phyloP scores from a whole-genome alignment of 2,329 filamentous ascomycete genomes.

The Epichloe glyceriae region DNA sequence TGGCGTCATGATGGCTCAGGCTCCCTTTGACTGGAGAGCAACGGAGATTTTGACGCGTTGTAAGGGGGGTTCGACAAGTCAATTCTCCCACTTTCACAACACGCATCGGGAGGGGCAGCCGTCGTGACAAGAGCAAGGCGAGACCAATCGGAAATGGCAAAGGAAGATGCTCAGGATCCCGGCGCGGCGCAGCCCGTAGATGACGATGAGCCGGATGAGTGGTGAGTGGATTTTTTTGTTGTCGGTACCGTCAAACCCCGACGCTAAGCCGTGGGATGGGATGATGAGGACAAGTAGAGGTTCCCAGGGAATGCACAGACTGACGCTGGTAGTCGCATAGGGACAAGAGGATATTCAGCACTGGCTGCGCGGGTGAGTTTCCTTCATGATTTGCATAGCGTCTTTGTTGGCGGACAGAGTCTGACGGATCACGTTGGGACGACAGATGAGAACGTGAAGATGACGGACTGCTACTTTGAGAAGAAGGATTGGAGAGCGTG shows the following conservation, averaged over 20 bases:
- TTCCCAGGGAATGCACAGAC: neutral
- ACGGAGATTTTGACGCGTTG: too few relatives aligned
- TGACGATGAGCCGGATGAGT: constrained; percentile 84
- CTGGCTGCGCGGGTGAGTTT: constrained; percentile 69
- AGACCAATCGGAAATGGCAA: constrained; percentile 27
- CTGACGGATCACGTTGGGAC: neutral
- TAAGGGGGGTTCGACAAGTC: too few relatives aligned
- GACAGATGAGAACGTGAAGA: constrained; percentile 69
- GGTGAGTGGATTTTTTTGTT: constrained; percentile 41
- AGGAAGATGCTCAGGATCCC: constrained; percentile 33
- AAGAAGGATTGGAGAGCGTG: constrained; percentile 94
- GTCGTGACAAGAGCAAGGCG: neutral
- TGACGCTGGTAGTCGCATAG: constrained; percentile 31
- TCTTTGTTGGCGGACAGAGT: neutral
- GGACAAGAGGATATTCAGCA: constrained; percentile 97
- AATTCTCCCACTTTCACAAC: constrained; percentile 3
- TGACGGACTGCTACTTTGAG: constrained; percentile 93
- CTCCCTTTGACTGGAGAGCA: too few relatives aligned
- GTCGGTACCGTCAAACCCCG: constrained; percentile 8
- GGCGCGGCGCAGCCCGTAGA: constrained; percentile 24
- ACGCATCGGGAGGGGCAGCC: neutral
- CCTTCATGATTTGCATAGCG: neutral
- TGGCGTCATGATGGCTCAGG: constrained; percentile 38
- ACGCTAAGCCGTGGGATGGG: constrained; percentile 11
- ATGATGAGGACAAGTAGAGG: too few relatives aligned